Conservation (phyloP, 2,329 filamentous ascomycete species). For the Grosmannia penicillata region DNA sequence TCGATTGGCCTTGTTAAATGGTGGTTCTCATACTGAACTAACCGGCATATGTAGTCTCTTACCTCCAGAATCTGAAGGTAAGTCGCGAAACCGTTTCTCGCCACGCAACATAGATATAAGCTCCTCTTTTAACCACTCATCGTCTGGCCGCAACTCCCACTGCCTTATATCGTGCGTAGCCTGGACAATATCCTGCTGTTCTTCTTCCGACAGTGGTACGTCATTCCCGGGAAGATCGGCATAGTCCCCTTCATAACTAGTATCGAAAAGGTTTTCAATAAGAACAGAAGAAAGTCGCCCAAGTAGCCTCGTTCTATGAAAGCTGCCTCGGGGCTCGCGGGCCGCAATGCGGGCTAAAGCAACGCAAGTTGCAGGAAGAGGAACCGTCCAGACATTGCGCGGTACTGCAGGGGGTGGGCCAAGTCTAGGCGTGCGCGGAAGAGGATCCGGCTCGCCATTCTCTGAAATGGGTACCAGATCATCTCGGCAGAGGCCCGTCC, state of each 20-base stretch:
- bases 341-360: not conserved
- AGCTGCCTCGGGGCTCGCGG: not conserved
- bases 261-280: not conserved
- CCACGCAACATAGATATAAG: not conserved
- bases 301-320: not conserved
- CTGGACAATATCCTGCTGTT: not conserved
- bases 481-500: not conserved
- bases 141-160: not conserved
- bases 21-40: no score
- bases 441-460: not conserved
- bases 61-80: not conserved
- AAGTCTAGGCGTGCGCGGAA: not conserved
- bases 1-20: no score
- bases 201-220: not conserved
- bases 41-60: no score
- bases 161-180: not conserved
- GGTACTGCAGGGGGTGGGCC: not conserved
- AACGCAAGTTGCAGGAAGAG: not conserved
- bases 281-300: not conserved
- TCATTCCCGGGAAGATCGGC: not conserved
- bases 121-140: not conserved
- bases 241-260: not conserved
- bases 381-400: not conserved
- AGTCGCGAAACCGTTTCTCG: not conserved
- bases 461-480: not conserved